These are phyloP conservation scores for Zoysia japonica DNA, from an alignment of 176 grass and related monocot genomes.

Conservation along the genomic window DNA sequence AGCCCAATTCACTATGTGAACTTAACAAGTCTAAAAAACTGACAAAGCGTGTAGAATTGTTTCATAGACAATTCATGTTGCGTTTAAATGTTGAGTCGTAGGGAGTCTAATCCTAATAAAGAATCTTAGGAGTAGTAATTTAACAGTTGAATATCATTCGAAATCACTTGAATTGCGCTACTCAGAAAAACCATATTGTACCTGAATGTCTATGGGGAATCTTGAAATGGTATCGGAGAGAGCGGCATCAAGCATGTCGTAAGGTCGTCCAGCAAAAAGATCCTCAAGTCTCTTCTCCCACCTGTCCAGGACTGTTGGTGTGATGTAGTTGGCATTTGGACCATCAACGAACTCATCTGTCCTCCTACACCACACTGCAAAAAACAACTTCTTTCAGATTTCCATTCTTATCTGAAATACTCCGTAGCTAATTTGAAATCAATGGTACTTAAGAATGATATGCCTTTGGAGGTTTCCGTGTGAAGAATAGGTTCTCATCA, in stretches of 20 bases:
- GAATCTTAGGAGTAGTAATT: background rate
- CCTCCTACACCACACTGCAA: slow-evolving; percentile 92
- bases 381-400: background rate
- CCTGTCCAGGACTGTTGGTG: slow-evolving; percentile 74
- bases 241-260: slow-evolving; percentile 93
- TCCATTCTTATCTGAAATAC: background rate
- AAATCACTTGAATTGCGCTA: background rate
- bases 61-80: background rate
- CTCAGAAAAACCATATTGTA: background rate
- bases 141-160: background rate
- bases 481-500: slow-evolving; percentile 24
- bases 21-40: slow-evolving; percentile 29
- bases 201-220: slow-evolving; percentile 96
- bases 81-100: no score
- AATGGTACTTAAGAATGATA: no score
- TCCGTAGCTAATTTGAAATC: slow-evolving; percentile 18
- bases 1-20: background rate
- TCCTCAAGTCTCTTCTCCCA: slow-evolving; percentile 92
- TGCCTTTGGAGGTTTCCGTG: background rate
- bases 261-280: slow-evolving; percentile 73
- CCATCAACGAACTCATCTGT: slow-evolving; percentile 96
- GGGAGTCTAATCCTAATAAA: background rate
- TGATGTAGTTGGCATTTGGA: slow-evolving; percentile 88
- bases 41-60: background rate
- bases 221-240: slow-evolving; percentile 77